These are phyloP conservation scores for Sphaceloma murrayae DNA, from an alignment of 2,329 filamentous ascomycete species.

Conservation along the genomic window DNA sequence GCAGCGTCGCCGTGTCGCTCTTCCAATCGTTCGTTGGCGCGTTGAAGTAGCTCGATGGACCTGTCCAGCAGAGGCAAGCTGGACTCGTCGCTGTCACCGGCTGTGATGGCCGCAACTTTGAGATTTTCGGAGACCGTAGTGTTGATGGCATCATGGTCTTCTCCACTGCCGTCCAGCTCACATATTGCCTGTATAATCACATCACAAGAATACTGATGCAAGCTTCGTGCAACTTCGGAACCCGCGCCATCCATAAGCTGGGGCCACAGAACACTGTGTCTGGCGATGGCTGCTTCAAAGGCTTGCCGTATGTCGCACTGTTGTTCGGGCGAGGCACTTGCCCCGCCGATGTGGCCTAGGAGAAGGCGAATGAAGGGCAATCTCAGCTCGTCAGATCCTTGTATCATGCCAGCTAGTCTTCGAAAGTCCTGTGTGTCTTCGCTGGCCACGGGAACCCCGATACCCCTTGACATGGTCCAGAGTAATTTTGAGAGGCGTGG, in stretches of 20 bases:
- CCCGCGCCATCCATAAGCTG: slow-evolving; percentile 32
- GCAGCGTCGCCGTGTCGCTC: background rate
- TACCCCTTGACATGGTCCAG: background rate
- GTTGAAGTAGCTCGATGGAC: slow-evolving; percentile 2
- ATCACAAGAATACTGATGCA: slow-evolving; percentile 7
- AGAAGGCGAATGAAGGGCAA: slow-evolving; percentile 12
- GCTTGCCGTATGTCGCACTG: slow-evolving; percentile 29
- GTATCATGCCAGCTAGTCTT: slow-evolving; percentile 2
- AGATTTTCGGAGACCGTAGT: slow-evolving; percentile 23
- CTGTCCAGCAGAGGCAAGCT: slow-evolving; percentile 1
- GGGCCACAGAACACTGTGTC: slow-evolving; percentile 35
- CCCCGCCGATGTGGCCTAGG: slow-evolving; percentile 1
- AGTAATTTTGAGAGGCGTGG: slow-evolving; percentile 4
- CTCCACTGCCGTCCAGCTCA: slow-evolving; percentile 16
- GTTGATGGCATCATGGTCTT: slow-evolving; percentile 6
- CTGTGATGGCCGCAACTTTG: slow-evolving; percentile 20
- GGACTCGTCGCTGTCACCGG: slow-evolving; percentile 17
- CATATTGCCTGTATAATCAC: slow-evolving; percentile 17
- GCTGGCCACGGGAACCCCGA: too few relatives aligned
- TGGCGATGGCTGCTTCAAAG: slow-evolving; percentile 33
- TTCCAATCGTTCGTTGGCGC: slow-evolving; percentile 1
- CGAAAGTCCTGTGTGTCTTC: background rate
- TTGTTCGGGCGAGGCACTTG: slow-evolving; percentile 22
- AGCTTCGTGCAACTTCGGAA: slow-evolving; percentile 19
- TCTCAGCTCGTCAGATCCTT: slow-evolving; percentile 9